phyloP scores from a whole-genome alignment of 768 basidiomycete genomes.

The Suillus subluteus region DNA sequence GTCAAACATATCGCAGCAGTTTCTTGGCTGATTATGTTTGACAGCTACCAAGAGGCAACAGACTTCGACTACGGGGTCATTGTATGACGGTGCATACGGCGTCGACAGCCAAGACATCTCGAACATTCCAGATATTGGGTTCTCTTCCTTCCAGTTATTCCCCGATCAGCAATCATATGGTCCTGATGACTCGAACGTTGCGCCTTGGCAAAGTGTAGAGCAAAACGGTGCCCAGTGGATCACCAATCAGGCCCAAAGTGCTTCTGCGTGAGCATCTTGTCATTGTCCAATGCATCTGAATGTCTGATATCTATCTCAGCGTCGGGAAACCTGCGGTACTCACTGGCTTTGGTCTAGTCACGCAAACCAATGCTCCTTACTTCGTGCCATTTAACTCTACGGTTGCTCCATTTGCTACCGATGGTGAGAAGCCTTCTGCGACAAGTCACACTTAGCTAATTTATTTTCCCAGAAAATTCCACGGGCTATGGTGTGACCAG shows the following conservation, averaged over 20 bases:
- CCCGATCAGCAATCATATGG: constrained; percentile 68
- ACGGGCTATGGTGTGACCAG: constrained; percentile 52
- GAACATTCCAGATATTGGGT: constrained; percentile 58
- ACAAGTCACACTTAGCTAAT: not conserved
- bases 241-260: constrained; percentile 46
- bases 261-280: constrained; percentile 43
- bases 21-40: constrained; percentile 13
- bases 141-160: constrained; percentile 65
- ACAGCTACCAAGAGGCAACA: constrained; percentile 53
- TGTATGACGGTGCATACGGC: constrained; percentile 64
- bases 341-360: constrained; percentile 66
- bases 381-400: constrained; percentile 69
- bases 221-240: constrained; percentile 62
- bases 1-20: constrained; percentile 16
- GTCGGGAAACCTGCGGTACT: constrained; percentile 58
- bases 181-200: constrained; percentile 48
- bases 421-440: constrained; percentile 20
- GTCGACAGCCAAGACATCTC: constrained; percentile 70
- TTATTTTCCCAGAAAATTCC: constrained; percentile 18
- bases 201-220: constrained; percentile 55
- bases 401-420: constrained; percentile 42
- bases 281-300: not conserved
- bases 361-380: constrained; percentile 49
- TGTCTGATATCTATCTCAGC: constrained; percentile 34
- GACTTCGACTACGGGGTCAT: constrained; percentile 47